Evolutionary conservation across 2,329 filamentous ascomycete species (phyloP), one percentile per base, ranked within the genome.

Genomic region (Colletotrichum spaethianum): DNA sequence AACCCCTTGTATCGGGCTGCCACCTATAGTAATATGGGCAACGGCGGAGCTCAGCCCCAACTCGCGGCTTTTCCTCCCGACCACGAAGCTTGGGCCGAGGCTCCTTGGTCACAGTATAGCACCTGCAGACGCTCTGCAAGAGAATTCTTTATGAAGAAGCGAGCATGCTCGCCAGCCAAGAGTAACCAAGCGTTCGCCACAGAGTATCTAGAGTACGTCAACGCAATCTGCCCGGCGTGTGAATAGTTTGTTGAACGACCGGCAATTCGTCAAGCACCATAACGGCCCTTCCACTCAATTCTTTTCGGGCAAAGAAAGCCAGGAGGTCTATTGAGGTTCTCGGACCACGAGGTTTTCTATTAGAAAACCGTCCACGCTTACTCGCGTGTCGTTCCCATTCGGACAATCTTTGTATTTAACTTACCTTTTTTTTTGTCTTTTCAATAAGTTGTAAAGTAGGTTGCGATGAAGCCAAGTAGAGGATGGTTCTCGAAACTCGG

Each of bases 21-120:
- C 20, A 26, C 56, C 14, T 63, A 63, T 12, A 38, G 61, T 33
- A 42, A 63, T 26, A 63, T 63, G 61, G 48, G 48, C 33, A 42
- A 20, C 61, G 48, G 61, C n/a, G 61, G 33, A 33, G 61, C 8
- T 14, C 48, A 9, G 61, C 50, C 18, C 16, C n/a, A 55, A 23
- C 50, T 63, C 8, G 61, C 48, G n/a, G 61, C 61, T 6, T 63
- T 55, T 36, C 61, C 61, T 5, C 33, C 61, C 26, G 28, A 14
- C 26, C 61, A 63, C 26, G 6, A 26, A 14, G 61, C 61, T 12
- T 63, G 48, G 61, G 4, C 23, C 4, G 48, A 63, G 36, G 46
- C 33, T 0, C 33, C 61, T 4, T 63, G 48, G 48, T 40, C 61
- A 5, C 33, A 55, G 9, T 53, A 44, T 16, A 60, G 48, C 61